phyloP scores from a whole-genome alignment of 371 early-diverging fungal genomes.

The Mortierella sp. region DNA sequence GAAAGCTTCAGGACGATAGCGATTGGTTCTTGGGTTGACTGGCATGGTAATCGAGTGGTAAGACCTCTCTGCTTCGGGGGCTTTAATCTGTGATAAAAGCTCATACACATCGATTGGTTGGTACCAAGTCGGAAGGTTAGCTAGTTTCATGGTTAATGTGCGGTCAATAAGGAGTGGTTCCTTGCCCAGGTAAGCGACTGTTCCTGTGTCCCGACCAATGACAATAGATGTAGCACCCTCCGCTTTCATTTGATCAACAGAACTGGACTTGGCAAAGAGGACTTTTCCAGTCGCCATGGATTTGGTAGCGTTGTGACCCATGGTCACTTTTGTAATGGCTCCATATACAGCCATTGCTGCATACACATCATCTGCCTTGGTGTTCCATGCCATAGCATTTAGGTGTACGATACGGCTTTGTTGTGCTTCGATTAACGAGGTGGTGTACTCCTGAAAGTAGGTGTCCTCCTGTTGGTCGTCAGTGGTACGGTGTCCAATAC shows the following conservation, averaged over 20 bases:
- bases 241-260: not conserved
- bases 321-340: not conserved
- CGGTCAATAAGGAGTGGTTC: not conserved
- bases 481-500: not conserved
- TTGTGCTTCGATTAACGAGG: not conserved
- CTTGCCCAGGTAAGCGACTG: not conserved
- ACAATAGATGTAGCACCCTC: not conserved
- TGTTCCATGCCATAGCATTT: not conserved
- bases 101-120: not conserved
- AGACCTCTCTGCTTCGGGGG: not conserved
- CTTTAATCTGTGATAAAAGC: not conserved
- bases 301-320: not conserved
- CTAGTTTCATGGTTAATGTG: not conserved
- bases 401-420: not conserved
- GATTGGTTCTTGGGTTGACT: not conserved
- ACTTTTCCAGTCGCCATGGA: constrained; percentile 1
- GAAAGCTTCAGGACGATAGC: constrained; percentile 7
- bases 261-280: not conserved
- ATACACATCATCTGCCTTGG: not conserved
- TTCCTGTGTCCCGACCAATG: not conserved
- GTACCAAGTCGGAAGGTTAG: not conserved
- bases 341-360: not conserved
- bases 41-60: constrained; percentile 12
- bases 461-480: not conserved
- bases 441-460: not conserved